These are phyloP conservation scores for Pinus albicaulis DNA, from an alignment of 75 land plant species.

Conservation along the genomic window DNA sequence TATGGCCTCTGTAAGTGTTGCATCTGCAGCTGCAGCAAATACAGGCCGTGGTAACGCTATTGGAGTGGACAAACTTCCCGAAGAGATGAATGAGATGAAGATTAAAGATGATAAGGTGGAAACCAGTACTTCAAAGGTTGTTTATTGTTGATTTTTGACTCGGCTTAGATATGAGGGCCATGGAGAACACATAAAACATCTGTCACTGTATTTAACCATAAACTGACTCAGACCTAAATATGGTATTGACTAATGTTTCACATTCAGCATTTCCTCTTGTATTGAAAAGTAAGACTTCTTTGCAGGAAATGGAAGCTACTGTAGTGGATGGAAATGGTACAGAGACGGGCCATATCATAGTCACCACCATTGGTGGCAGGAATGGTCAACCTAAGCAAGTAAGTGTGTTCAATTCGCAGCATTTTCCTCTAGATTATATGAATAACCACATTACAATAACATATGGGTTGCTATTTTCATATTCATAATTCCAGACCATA, in stretches of 20 bases:
- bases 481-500: conserved; percentile 55
- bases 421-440: background rate
- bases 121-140: background rate
- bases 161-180: background rate
- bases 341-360: conserved; percentile 91
- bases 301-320: conserved; percentile 86
- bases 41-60: conserved; percentile 25
- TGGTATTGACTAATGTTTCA: background rate
- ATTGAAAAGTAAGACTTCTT: background rate
- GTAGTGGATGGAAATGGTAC: conserved; percentile 90
- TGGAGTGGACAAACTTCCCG: conserved; percentile 59
- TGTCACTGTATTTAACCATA: background rate
- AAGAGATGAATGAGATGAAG: conserved; percentile 92
- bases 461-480: background rate
- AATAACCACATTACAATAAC: background rate
- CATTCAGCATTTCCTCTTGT: background rate
- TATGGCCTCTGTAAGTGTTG: conserved; percentile 45
- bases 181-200: background rate
- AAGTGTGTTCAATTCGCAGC: background rate
- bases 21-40: conserved; percentile 15
- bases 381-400: conserved; percentile 95
- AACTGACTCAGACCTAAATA: background rate
- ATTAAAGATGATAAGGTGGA: conserved; percentile 70
- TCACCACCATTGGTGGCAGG: conserved; percentile 89
- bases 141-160: background rate